These are phyloP conservation scores for Choiromyces venosus DNA, from an alignment of 495 filamentous ascomycete species.

Conservation along the genomic window DNA sequence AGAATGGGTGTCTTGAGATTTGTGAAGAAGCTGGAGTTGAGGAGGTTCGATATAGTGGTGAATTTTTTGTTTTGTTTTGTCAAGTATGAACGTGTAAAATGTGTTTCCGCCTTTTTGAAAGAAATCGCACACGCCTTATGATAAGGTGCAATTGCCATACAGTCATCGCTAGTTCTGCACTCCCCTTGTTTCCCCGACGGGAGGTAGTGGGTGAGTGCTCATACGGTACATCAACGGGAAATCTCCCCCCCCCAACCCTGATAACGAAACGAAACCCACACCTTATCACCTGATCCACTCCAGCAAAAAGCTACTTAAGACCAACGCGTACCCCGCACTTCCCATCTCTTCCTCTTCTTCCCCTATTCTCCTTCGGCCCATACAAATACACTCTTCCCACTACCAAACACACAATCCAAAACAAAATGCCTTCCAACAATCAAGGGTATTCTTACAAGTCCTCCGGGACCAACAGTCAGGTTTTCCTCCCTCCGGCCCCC, in stretches of 20 bases:
- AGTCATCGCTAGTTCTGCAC: background rate
- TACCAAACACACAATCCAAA: background rate
- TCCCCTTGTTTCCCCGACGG: background rate
- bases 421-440: conserved; percentile 28
- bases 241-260: background rate
- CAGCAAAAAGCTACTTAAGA: too few relatives aligned
- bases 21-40: too few relatives aligned
- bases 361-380: background rate
- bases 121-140: background rate
- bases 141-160: background rate
- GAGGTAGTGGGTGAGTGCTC: background rate
- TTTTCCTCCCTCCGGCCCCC: conserved; percentile 26
- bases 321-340: background rate
- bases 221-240: background rate
- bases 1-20: background rate
- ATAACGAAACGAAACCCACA: background rate
- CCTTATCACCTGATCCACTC: background rate
- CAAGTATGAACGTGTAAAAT: background rate
- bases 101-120: background rate
- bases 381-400: background rate
- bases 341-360: background rate
- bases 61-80: too few relatives aligned
- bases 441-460: conserved; percentile 45
- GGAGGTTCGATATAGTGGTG: too few relatives aligned
- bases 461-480: conserved; percentile 47